Percentiles rank a stretch among this genome's conserved stretches.
Evolutionary conservation across 495 filamentous ascomycete genomes (phyloP).

Genomic region (Parachaetomium inaequale): DNA sequence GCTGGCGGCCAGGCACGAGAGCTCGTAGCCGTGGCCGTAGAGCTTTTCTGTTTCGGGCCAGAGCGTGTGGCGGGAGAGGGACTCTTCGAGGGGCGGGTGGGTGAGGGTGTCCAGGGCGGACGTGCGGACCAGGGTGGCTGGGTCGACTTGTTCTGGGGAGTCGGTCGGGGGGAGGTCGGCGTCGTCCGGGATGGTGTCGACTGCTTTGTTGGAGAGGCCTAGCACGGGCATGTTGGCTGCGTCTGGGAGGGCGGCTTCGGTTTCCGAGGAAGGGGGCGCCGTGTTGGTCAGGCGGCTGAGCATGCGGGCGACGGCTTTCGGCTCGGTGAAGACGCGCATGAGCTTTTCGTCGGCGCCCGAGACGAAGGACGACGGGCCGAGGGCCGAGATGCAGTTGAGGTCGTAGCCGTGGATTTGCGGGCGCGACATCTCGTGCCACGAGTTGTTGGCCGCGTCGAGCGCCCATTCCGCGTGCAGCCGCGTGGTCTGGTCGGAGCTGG

Average conservation of each 20-base stretch:
- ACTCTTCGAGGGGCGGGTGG: constrained; percentile 83
- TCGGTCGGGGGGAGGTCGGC: constrained; percentile 21
- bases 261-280: constrained; percentile 29
- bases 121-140: constrained; percentile 39
- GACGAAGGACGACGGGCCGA: constrained; percentile 70
- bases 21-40: constrained; percentile 98
- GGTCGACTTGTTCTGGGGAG: constrained; percentile 24
- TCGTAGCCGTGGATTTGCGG: constrained; percentile 99
- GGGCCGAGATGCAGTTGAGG: constrained; percentile 82
- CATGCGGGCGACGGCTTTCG: constrained; percentile 72
- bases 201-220: constrained; percentile 93
- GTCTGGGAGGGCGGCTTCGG: constrained; percentile 58
- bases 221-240: constrained; percentile 91
- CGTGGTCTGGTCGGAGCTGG: constrained; percentile 91
- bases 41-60: constrained; percentile 97
- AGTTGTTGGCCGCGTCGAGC: constrained; percentile 22
- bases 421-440: constrained; percentile 92
- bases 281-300: constrained; percentile 67
- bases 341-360: constrained; percentile 99
- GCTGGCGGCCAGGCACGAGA: constrained; percentile 80
- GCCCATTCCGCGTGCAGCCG: constrained; percentile 85
- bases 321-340: constrained; percentile 89
- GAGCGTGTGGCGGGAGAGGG: constrained; percentile 81
- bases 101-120: constrained; percentile 46
- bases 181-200: constrained; percentile 58